phyloP scores from a whole-genome alignment of 164 flowering plant species.

The Protea cynaroides region DNA sequence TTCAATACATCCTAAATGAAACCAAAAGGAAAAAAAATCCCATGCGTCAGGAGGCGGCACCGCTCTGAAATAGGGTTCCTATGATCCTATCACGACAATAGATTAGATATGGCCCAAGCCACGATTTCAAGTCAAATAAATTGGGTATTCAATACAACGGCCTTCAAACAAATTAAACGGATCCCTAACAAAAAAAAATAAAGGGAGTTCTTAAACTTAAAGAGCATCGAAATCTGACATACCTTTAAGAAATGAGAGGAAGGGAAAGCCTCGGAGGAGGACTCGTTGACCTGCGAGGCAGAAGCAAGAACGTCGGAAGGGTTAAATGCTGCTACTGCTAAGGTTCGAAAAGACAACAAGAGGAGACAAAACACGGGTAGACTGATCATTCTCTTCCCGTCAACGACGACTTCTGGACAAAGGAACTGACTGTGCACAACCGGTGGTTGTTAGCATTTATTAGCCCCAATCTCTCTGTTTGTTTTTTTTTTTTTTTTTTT shows the following conservation, averaged over 20 bases:
- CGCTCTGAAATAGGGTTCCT: not conserved
- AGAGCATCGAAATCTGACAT: not conserved
- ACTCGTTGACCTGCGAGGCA: not conserved
- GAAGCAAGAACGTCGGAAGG: constrained; percentile 5
- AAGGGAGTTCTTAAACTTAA: not conserved
- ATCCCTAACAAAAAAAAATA: not conserved
- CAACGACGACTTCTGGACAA: not conserved
- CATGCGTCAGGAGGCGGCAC: not conserved
- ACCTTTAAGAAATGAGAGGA: constrained; percentile 18
- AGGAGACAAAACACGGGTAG: constrained; percentile 4
- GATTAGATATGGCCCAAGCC: not conserved
- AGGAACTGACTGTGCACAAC: no score
- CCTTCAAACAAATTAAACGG: not conserved
- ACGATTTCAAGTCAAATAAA: not conserved
- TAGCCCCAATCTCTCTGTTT: no score
- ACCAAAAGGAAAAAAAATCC: not conserved
- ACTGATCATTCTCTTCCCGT: not conserved
- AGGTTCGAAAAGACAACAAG: not conserved
- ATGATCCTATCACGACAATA: not conserved
- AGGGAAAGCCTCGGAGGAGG: not conserved
- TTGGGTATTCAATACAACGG: not conserved
- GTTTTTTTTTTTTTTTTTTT: no score
- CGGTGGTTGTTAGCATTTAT: no score
- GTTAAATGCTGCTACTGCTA: not conserved
- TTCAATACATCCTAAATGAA: constrained; percentile 50